A percentile compares a stretch with the other conserved stretches of the same genome.
Conservation (phyloP, 371 early-diverging fungal species). For the Mortierella sp. region DNA sequence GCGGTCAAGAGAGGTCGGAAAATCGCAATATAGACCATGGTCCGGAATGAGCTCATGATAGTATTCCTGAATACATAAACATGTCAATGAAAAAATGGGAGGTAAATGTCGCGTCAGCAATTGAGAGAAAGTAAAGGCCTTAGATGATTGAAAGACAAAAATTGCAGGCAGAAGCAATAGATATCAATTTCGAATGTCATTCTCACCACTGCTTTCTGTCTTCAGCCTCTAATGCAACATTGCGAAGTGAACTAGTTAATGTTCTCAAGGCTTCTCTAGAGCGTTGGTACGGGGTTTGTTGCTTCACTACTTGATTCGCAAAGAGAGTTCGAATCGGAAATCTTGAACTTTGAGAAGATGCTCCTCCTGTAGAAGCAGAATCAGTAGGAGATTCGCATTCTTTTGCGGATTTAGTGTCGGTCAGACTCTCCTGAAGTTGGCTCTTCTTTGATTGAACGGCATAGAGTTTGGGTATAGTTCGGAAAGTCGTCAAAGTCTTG, state of each 20-base stretch:
- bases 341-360: not conserved
- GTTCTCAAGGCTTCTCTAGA: slow-evolving; percentile 19
- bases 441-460: slow-evolving; percentile 4
- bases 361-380: not conserved
- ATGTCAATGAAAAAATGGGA: not conserved
- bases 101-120: not conserved
- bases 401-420: not conserved
- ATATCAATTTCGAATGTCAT: not conserved
- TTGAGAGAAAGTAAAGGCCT: not conserved
- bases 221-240: slow-evolving; percentile 31
- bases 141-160: not conserved
- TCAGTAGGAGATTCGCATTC: not conserved
- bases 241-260: slow-evolving; percentile 28
- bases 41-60: slow-evolving; percentile 28
- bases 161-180: not conserved
- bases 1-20: slow-evolving; percentile 32
- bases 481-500: not conserved
- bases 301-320: slow-evolving; percentile 11
- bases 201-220: slow-evolving; percentile 21
- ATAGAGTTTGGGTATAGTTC: slow-evolving; percentile 6
- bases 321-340: slow-evolving; percentile 18
- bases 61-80: slow-evolving; percentile 19
- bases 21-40: slow-evolving; percentile 20
- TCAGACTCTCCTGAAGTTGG: not conserved
- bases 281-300: not conserved